Conservation (phyloP, 2,329 filamentous ascomycete genomes). For the Diaporthe longicolla region DNA sequence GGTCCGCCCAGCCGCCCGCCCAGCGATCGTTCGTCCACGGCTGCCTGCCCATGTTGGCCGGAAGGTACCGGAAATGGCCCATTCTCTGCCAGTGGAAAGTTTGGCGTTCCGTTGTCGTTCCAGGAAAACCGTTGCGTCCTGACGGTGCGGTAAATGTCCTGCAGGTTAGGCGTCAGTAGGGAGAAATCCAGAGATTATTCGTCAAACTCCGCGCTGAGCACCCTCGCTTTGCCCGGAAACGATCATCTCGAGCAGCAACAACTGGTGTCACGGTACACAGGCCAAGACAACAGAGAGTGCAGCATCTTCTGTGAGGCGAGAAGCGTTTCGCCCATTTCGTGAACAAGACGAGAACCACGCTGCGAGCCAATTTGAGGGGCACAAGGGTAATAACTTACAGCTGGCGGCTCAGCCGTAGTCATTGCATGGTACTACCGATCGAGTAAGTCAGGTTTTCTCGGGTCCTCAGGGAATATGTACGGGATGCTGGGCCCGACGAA, state of each 20-base stretch:
- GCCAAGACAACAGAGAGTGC: not conserved
- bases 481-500: not conserved
- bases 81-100: constrained; percentile 52
- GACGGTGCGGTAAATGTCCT: constrained; percentile 51
- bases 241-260: not conserved
- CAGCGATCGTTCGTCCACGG: constrained; percentile 35
- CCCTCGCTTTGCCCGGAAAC: not conserved
- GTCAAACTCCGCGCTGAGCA: not conserved
- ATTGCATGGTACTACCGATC: constrained; percentile 50
- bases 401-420: constrained; percentile 51
- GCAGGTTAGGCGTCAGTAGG: not conserved
- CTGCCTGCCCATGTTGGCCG: constrained; percentile 47
- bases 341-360: not conserved
- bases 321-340: not conserved
- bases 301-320: not conserved
- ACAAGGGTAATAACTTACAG: constrained; percentile 30
- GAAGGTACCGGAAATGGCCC: constrained; percentile 52
- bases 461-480: not conserved
- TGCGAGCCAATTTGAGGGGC: not conserved
- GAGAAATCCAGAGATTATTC: too few species aligned
- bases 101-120: constrained; percentile 53
- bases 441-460: not conserved
- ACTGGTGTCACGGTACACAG: too few species aligned
- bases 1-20: constrained; percentile 40
- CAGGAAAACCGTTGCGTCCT: constrained; percentile 53